Percentiles rank a stretch among this genome's conserved stretches.
These are phyloP conservation scores for Lagerstroemia speciosa DNA, from an alignment of 345 rosid species.

Conservation along the genomic window DNA sequence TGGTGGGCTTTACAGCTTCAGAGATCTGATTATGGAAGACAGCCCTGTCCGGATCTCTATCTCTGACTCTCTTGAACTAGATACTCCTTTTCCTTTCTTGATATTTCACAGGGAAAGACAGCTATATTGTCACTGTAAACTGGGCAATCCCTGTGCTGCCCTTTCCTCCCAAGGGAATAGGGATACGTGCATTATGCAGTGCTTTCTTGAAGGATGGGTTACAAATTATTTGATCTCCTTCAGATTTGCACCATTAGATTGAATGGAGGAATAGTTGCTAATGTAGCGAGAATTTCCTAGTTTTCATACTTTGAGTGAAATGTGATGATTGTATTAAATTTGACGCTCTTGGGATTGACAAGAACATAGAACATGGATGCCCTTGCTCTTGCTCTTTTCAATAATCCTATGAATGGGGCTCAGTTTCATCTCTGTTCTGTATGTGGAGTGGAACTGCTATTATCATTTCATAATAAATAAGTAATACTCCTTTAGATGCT, in stretches of 20 bases:
- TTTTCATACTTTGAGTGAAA: background rate
- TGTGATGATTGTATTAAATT: background rate
- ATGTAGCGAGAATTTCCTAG: background rate
- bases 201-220: background rate
- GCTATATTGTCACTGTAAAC: background rate
- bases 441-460: background rate
- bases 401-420: background rate
- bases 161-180: background rate
- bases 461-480: background rate
- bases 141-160: background rate
- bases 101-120: conserved; percentile 2
- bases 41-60: conserved; percentile 44
- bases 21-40: conserved; percentile 81
- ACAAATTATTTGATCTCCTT: background rate
- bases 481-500: background rate
- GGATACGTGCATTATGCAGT: background rate
- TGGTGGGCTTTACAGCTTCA: conserved; percentile 75
- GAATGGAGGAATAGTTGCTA: background rate
- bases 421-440: background rate
- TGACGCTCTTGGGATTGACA: background rate
- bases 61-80: background rate
- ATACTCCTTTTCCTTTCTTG: background rate
- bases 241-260: background rate
- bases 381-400: background rate
- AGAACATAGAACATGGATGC: background rate